Percentiles rank a stretch among this genome's conserved stretches.
Evolutionary conservation across 2,329 filamentous ascomycete genomes (phyloP).

Genomic region (Fusarium marasasianum): DNA sequence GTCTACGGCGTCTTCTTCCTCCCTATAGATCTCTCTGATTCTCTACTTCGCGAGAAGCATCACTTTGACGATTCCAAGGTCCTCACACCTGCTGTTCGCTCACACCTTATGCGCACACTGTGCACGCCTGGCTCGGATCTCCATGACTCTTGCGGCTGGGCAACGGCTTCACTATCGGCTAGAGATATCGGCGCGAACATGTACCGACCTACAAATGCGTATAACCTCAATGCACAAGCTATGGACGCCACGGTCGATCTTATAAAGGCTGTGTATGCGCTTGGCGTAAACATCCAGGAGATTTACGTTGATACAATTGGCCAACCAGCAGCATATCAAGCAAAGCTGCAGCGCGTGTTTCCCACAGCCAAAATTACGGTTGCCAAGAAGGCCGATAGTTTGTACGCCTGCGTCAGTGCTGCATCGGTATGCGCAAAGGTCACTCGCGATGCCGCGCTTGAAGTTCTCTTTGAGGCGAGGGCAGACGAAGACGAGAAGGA

Average conservation of each 20-base stretch:
- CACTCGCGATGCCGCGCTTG: conserved; percentile 88
- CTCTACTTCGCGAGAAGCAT: conserved; percentile 80
- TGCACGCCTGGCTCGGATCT: conserved; percentile 69
- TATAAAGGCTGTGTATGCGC: conserved; percentile 78
- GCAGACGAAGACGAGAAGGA: conserved; percentile 44
- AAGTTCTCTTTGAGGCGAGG: conserved; percentile 72
- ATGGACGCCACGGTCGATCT: conserved; percentile 90
- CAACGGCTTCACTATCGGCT: conserved; percentile 81
- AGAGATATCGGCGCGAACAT: conserved; percentile 83
- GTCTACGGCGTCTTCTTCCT: conserved; percentile 79
- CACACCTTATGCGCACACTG: conserved; percentile 73
- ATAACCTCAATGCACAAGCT: conserved; percentile 96
- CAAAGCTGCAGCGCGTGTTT: conserved; percentile 83
- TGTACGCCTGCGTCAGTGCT: conserved; percentile 93
- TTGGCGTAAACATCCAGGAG: conserved; percentile 83
- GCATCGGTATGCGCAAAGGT: conserved; percentile 97
- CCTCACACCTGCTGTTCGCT: conserved; percentile 81
- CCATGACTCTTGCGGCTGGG: conserved; percentile 77
- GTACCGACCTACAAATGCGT: conserved; percentile 70
- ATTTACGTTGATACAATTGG: conserved; percentile 97
- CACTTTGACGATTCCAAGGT: conserved; percentile 97
- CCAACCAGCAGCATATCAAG: conserved; percentile 83
- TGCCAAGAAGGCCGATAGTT: conserved; percentile 89
- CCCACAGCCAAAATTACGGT: conserved; percentile 80
- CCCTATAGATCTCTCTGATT: conserved; percentile 74